These are phyloP conservation scores for Phytophthora litchii DNA, from an alignment of 352 stramenopile genomes.

Conservation along the genomic window DNA sequence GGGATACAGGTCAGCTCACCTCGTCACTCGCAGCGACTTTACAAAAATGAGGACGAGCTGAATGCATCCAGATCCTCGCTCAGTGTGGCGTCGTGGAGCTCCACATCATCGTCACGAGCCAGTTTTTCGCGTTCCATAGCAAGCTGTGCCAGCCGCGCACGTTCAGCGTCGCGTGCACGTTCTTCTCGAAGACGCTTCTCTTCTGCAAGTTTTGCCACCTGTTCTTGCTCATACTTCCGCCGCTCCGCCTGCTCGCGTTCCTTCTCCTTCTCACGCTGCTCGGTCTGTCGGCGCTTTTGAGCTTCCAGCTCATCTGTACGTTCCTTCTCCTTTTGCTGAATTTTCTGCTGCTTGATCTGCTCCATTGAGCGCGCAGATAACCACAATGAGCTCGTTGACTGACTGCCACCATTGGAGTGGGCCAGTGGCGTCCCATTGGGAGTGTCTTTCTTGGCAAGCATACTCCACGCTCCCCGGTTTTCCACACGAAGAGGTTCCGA, in stretches of 20 bases:
- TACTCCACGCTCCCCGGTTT: constrained; percentile 84
- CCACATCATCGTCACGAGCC: constrained; percentile 59
- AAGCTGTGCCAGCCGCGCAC: constrained; percentile 53
- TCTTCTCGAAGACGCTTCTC: constrained; percentile 68
- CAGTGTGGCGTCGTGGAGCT: constrained; percentile 74
- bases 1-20: constrained; percentile 26
- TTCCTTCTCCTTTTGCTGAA: constrained; percentile 85
- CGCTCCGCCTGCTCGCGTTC: constrained; percentile 73
- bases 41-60: constrained; percentile 90
- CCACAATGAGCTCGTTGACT: constrained; percentile 85
- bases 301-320: constrained; percentile 70
- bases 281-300: constrained; percentile 65
- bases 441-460: constrained; percentile 81
- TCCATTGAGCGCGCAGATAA: constrained; percentile 85
- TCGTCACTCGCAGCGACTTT: constrained; percentile 32
- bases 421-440: constrained; percentile 59
- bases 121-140: constrained; percentile 75
- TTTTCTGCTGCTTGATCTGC: constrained; percentile 88
- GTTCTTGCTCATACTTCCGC: constrained; percentile 62
- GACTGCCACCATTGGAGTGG: constrained; percentile 64
- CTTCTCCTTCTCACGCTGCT: constrained; percentile 74
- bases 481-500: constrained; percentile 78
- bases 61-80: constrained; percentile 86
- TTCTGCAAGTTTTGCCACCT: constrained; percentile 45
- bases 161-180: constrained; percentile 63